Conservation (phyloP, 441 rosid genomes). For the Hura crepitans region DNA sequence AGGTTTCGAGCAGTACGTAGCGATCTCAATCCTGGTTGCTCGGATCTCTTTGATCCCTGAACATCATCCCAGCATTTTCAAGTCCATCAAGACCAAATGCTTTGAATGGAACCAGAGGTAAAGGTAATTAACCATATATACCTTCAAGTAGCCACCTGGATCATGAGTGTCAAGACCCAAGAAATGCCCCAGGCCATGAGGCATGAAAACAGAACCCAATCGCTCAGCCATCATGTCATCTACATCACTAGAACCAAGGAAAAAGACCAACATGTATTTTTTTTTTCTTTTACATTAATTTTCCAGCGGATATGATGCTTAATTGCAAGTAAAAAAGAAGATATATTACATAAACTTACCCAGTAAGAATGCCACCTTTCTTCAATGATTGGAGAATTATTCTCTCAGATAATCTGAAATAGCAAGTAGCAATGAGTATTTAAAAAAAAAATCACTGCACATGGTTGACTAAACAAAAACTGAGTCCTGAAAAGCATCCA, state of each 20-base stretch:
- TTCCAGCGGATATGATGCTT: conserved; percentile 17
- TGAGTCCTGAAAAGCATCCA: too few relatives aligned
- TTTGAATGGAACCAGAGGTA: conserved; percentile 6
- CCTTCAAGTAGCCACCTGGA: conserved; percentile 84
- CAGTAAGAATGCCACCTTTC: conserved; percentile 57
- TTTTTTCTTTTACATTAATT: conserved; percentile 5
- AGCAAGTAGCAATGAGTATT: too few relatives aligned
- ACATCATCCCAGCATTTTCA: conserved; percentile 20
- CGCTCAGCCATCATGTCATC: conserved; percentile 78
- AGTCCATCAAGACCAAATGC: conserved; percentile 12
- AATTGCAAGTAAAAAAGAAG: conserved; percentile 17
- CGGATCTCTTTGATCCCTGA: conserved; percentile 67
- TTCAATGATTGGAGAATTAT: conserved; percentile 65
- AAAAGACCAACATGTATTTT: conserved; percentile 4
- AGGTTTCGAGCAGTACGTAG: conserved; percentile 72
- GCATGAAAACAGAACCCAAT: conserved; percentile 75
- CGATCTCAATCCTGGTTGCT: conserved; percentile 75
- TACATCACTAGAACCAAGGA: conserved; percentile 46
- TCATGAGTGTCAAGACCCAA: conserved; percentile 87
- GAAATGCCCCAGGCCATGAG: conserved; percentile 77
- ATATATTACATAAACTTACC: conserved; percentile 42
- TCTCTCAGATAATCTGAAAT: conserved; percentile 80
- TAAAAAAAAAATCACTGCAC: too few relatives aligned
- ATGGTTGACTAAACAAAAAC: too few relatives aligned
- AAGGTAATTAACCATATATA: conserved; percentile 20